phyloP scores from a whole-genome alignment of 345 rosid species.

The Eucalyptus cloeziana region DNA sequence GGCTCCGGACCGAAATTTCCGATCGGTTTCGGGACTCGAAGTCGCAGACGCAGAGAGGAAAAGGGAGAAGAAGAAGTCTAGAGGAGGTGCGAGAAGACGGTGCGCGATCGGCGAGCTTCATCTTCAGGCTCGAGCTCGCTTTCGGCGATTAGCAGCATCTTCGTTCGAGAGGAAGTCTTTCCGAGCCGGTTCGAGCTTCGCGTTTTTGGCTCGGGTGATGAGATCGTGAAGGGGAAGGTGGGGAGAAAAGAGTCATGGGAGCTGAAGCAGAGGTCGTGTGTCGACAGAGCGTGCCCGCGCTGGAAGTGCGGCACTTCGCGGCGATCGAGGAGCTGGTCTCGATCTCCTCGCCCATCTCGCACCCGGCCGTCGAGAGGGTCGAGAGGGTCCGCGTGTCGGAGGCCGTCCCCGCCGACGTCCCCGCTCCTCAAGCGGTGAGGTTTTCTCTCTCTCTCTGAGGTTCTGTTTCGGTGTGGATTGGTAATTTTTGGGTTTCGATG shows the following conservation, averaged over 20 bases:
- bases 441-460: not conserved
- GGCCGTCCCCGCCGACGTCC: constrained; percentile 22
- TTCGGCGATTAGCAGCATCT: not conserved
- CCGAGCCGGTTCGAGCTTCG: not conserved
- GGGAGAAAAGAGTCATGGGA: constrained; percentile 6
- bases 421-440: constrained; percentile 33
- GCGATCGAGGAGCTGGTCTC: constrained; percentile 14
- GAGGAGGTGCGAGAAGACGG: not conserved
- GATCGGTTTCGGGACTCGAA: not conserved
- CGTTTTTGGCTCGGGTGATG: not conserved
- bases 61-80: not conserved
- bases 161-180: not conserved
- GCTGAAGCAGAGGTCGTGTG: constrained; percentile 54
- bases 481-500: not conserved
- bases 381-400: constrained; percentile 20
- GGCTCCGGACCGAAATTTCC: not conserved
- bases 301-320: constrained; percentile 6
- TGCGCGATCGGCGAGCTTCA: not conserved
- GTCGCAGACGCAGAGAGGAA: not conserved
- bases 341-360: constrained; percentile 19
- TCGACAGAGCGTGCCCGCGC: constrained; percentile 30
- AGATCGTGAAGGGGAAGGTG: not conserved
- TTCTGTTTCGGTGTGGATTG: not conserved
- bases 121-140: not conserved
- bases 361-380: constrained; percentile 17